Base-by-base conservation (phyloP, 2,329 filamentous ascomycete species). In the Pseudogymnoascus sp. region DNA sequence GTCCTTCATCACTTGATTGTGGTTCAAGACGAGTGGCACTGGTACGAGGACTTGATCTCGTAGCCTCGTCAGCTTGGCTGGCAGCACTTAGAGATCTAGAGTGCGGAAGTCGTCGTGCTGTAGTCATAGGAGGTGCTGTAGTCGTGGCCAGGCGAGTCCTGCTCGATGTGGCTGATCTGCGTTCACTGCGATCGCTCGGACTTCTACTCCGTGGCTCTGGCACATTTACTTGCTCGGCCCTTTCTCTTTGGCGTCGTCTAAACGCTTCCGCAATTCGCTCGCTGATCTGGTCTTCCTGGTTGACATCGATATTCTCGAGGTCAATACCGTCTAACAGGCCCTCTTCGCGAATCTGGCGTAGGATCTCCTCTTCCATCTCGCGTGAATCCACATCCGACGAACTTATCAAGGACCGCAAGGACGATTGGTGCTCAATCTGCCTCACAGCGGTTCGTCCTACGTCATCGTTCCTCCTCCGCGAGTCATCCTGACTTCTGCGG, bases 181-280 rank as follows among this genome's bases (percentile, higher is more conserved):
- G 34, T 34, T 60, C 32, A 63, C 68, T 66, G 7, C 64, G 65
- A 37, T 70, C 70, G 70, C 66, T 75, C 75, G 63, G 61, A 47
- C 73, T 79, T 63, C 78, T 77, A 67, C 77, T 75, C 9, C 73
- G 71, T 18, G 75, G 68, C 67, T 81, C 78, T 28, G 65, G 25
- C 12, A 6, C 14, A 58, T 16, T 34, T 9, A 5, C 57, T 38
- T 76, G 75, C 11, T 81, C 78, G n/a, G 78, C 71, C 62, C 83
- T 76, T 64, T 86, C 84, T 43, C 80, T 82, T 69, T 95, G 90
- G 30, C 90, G 81, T 64, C 90, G 82, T 62, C 90, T 80, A 70
- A 95, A 96, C 1, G 91, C 91, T 69, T 95, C 90, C 1, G 91
- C 92, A 67, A 97, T 96, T 62, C 89, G 86, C 69, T 93, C 89